Base-by-base conservation (phyloP, 805 yeast species). In the Peterozyma toletana region DNA sequence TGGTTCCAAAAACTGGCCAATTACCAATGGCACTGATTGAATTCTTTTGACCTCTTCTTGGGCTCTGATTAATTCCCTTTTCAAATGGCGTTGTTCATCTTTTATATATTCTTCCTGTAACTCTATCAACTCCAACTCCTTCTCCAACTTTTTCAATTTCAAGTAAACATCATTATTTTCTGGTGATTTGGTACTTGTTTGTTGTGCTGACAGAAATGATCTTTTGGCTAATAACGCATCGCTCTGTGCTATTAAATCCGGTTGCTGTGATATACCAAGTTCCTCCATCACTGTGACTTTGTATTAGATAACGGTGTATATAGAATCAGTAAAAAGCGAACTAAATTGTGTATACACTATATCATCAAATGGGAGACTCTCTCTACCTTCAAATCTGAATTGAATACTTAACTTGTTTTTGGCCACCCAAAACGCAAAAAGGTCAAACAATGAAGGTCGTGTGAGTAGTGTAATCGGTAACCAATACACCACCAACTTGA, bases 31-130 rank as follows among this genome's bases (percentile, higher is more conserved):
- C 41, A 93, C 99, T 2, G 96, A 86, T 59, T 93, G 96, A 62
- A 93, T 95, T 57, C 96, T 79, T 65, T 93, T 91, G 38, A 93
- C 99, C 67, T 93, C 99, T 64, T 93, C 99, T 63, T 95, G 98
- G 2, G 99, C 99, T 56, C 97, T 81, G 39, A 90, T 81, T 45
- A 93, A 75, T 69, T 93, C 99, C 52, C 97, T 77, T 58, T 88
- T 90, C 62, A 93, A 73, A 66, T 91, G 96, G 59, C 96, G 93
- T 60, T 90, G 97, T 64, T 93, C 99, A 63, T 93, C 99, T 59
- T 95, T 93, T 60, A 93, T 89, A 63, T 91, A 95, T 48, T 90
- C 97, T 63, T 93, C 99, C 65, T 93, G 99, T 51, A 93, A 71
- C 47, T 76, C 67, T 49, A 93, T 68, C 41, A 93, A 70, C 54